phyloP scores from a whole-genome alignment of 768 basidiomycete species.

The Nidularia sp. region DNA sequence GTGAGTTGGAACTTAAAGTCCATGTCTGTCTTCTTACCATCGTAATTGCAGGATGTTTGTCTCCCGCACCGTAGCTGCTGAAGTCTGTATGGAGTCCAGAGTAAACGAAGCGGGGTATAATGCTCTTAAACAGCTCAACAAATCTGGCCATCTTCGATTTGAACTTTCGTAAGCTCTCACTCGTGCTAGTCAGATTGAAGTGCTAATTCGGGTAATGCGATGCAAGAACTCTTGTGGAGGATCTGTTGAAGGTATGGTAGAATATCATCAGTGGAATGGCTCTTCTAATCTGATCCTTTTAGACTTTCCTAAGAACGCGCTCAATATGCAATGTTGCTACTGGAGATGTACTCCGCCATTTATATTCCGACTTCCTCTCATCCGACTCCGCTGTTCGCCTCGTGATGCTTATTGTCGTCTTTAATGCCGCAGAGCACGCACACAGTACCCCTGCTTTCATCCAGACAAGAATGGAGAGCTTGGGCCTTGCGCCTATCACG shows the following conservation, averaged over 20 bases:
- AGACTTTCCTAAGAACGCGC: constrained; percentile 71
- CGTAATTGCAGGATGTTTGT: constrained; percentile 63
- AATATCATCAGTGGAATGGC: not conserved
- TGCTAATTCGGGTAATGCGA: not conserved
- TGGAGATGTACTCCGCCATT: constrained; percentile 50
- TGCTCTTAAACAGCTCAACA: constrained; percentile 66
- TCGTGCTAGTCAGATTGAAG: not conserved
- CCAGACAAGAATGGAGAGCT: constrained; percentile 47
- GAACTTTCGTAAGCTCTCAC: constrained; percentile 49
- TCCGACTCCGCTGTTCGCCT: constrained; percentile 57
- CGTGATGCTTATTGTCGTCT: constrained; percentile 70
- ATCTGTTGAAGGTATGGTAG: constrained; percentile 57
- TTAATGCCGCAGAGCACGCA: constrained; percentile 36
- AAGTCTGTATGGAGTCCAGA: constrained; percentile 80
- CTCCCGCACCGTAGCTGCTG: constrained; percentile 78
- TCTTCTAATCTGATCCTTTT: constrained; percentile 5
- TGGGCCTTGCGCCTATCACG: constrained; percentile 54
- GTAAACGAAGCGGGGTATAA: constrained; percentile 64
- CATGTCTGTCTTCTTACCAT: not conserved
- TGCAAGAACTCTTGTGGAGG: constrained; percentile 47
- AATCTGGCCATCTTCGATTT: constrained; percentile 62
- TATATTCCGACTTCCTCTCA: constrained; percentile 67
- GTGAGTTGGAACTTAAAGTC: constrained; percentile 26
- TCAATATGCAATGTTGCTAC: constrained; percentile 51
- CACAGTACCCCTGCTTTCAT: constrained; percentile 27